Evolutionary conservation across 2,329 filamentous ascomycete genomes (phyloP), one percentile per base, ranked within the genome.

Genomic region (Beauveria rudraprayagi): DNA sequence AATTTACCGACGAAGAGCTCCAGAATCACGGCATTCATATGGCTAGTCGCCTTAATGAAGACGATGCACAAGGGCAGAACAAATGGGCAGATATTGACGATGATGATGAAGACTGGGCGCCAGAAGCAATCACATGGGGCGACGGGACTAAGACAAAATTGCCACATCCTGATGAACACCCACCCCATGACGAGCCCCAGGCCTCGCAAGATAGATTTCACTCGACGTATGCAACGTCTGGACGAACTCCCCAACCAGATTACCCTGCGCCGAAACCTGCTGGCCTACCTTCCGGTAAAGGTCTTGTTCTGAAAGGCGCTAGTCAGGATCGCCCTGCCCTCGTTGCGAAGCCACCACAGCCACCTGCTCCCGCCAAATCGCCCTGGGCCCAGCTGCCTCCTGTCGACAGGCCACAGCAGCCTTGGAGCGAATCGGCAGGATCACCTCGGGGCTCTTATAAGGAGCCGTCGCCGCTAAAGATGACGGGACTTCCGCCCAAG

Each of bases 21-120:
- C 89, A 91, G 71, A 90, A 91, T 71, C 92, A 90, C 73, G 90
- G 91, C 37, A 94, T 94, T 68, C 91, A 94, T 71, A 83, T 95
- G 75, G 89, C 90, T 61, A 91, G 83, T 67, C 86, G 91, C 67
- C 77, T 94, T 61, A 87, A 91, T 65, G 83, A 88, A 55, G 89
- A 93, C 66, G 89, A 92, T 70, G 74, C 80, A 58, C 84, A 84
- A 62, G 89, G 89, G 62, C 88, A 92, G 67, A 85, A 87, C 37
- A 93, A 92, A 71, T 95, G 91, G 91, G 91, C 90, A 26, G 91
- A 95, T 69, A 92, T 93, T 63, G 91, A 94, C 63, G 91, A 94
- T 62, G 90, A 94, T 65, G 89, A 92, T 68, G 91, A 94, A 43
- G 90, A 93, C 69, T 93, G 90, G 89, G 88, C 87, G 16, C 90